Evolutionary conservation across 345 rosid genomes (phyloP).

Genomic region (Melaleuca quinquenervia): DNA sequence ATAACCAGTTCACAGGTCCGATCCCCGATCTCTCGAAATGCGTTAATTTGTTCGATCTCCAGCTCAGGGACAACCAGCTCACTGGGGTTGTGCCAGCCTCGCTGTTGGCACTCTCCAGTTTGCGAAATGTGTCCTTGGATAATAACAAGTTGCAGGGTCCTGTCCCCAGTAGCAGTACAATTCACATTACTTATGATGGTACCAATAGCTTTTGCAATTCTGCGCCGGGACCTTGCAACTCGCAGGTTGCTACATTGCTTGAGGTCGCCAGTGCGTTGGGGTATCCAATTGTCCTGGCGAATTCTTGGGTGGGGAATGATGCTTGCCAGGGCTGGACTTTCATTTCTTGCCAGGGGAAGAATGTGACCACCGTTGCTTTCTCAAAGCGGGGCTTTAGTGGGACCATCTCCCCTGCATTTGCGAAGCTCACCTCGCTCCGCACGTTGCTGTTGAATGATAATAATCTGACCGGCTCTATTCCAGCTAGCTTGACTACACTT

Average conservation of each 20-base stretch:
- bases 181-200: slow-evolving; percentile 8
- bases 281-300: slow-evolving; percentile 46
- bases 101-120: slow-evolving; percentile 16
- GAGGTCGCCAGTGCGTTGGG: slow-evolving; percentile 54
- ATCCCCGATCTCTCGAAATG: slow-evolving; percentile 69
- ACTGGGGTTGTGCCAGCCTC: slow-evolving; percentile 56
- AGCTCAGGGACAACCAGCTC: slow-evolving; percentile 60
- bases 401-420: slow-evolving; percentile 49
- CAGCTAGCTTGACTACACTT: slow-evolving; percentile 41
- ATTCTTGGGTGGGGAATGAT: slow-evolving; percentile 63
- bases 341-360: slow-evolving; percentile 36
- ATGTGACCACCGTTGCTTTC: slow-evolving; percentile 31
- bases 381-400: slow-evolving; percentile 40
- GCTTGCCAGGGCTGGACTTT: slow-evolving; percentile 51
- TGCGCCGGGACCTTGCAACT: slow-evolving; percentile 24
- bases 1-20: slow-evolving; percentile 57
- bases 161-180: slow-evolving; percentile 24
- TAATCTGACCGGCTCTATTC: slow-evolving; percentile 49
- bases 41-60: slow-evolving; percentile 40
- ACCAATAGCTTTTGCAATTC: slow-evolving; percentile 37
- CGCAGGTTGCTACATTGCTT: slow-evolving; percentile 52
- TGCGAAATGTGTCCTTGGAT: slow-evolving; percentile 34
- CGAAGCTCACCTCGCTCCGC: slow-evolving; percentile 39
- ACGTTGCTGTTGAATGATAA: slow-evolving; percentile 45
- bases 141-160: slow-evolving; percentile 81